Conservation (phyloP, 441 rosid genomes). For the Corymbia calophylla region DNA sequence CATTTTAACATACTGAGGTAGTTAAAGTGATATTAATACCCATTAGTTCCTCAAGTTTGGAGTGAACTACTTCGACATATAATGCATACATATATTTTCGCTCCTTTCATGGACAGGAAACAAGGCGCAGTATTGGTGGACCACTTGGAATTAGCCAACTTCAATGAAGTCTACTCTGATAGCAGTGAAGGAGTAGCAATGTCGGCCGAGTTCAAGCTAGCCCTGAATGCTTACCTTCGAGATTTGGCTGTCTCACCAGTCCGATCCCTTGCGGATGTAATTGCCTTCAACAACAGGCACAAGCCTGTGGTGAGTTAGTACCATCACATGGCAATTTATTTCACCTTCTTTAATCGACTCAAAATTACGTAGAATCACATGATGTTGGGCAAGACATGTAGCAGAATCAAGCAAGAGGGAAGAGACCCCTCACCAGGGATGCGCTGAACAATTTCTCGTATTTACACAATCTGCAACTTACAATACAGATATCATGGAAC, state of each 20-base stretch:
- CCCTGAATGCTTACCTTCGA: conserved; percentile 28
- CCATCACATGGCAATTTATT: neutral
- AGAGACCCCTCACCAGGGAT: neutral
- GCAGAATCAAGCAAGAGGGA: neutral
- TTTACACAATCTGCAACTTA: neutral
- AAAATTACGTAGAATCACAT: neutral
- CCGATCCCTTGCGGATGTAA: conserved; percentile 24
- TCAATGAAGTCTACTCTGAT: neutral
- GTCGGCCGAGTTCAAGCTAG: conserved; percentile 16
- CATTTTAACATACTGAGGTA: conserved; percentile 10
- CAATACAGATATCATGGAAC: neutral
- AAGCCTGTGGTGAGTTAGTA: conserved; percentile 9
- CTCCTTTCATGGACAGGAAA: neutral
- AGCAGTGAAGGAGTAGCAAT: neutral
- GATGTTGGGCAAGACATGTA: neutral
- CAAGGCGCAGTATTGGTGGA: conserved; percentile 9
- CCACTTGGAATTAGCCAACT: neutral
- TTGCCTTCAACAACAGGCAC: conserved; percentile 29
- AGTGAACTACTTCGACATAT: too few species aligned
- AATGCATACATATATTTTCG: neutral
- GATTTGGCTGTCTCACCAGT: conserved; percentile 26
- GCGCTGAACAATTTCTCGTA: neutral
- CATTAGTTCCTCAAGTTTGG: neutral
- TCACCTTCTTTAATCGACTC: neutral
- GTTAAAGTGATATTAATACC: neutral